Evolutionary conservation across 1,284 basidiomycete genomes (phyloP), one percentile per base, ranked within the genome.

Genomic region (Fistulinella staudtii): DNA sequence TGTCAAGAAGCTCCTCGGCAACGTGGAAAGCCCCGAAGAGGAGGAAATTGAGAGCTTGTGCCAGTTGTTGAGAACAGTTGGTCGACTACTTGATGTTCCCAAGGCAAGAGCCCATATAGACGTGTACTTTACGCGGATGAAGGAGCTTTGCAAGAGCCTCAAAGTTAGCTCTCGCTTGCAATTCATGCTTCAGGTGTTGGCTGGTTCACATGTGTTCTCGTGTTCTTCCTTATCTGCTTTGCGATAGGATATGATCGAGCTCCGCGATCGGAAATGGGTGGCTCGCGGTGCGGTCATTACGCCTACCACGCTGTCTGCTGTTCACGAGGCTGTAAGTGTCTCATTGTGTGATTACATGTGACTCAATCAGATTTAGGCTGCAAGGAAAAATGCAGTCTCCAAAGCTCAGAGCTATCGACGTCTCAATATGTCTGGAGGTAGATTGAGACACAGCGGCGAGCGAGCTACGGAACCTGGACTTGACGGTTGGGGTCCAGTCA

Each of bases 31-130:
- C 60, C 94, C 94, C 1, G 93, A 97, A 63, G 95, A 98, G 69
- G 95, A 97, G 70, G 93, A 98, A 63, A 89, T 98, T 55, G 95
- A 98, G 74, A 92, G 87, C 38, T 79, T 97, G 51, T 96, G 92
- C 77, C 93, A 93, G 68, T 78, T 98, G 43, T 70, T 98, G 49
- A 80, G 85, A 33, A 98, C 93, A 7, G 90, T 97, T 46, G 95
- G 95, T 41, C 74, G 76, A 49, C 73, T 80, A 31, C 79, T 96
- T 49, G 94, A 98, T 61, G 81, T 80, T 1, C 66, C 69, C 17
- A 93, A 91, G 73, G 89, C 89, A 34, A 78, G 79, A 39, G 80
- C 78, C 14, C 86, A 92, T 59, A 89, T 98, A 81, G 86, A 92
- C 57, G 84, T 94, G 35, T 96, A 97, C 76, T 96, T 98, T 72